These are phyloP conservation scores for Colletotrichum neosansevieriae DNA, from an alignment of 2,329 filamentous ascomycete genomes.

Conservation along the genomic window DNA sequence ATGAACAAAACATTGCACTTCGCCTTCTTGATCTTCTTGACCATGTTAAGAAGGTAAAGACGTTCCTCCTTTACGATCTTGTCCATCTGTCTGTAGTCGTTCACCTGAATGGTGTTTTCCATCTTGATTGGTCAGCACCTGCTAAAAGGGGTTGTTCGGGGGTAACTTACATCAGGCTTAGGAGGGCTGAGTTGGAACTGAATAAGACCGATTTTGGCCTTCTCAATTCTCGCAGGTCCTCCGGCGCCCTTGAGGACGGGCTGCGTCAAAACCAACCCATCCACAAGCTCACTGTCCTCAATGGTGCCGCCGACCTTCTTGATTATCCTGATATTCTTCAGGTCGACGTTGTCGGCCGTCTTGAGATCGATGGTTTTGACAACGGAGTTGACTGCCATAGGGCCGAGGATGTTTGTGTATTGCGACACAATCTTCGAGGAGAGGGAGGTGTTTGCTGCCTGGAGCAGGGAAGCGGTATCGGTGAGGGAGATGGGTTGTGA, in stretches of 20 bases:
- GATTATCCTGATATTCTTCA: slow-evolving; percentile 95
- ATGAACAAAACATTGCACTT: slow-evolving; percentile 99
- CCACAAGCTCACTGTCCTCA: slow-evolving; percentile 97
- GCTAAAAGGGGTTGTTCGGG: slow-evolving; percentile 9
- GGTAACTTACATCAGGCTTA: slow-evolving; percentile 84
- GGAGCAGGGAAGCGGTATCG: slow-evolving; percentile 90
- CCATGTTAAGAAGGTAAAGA: slow-evolving; percentile 97
- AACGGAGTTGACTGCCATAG: slow-evolving; percentile 97
- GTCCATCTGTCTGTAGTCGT: slow-evolving; percentile 99
- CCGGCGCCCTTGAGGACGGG: slow-evolving; percentile 93
- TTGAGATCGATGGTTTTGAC: slow-evolving; percentile 95
- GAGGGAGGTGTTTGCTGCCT: slow-evolving; percentile 95
- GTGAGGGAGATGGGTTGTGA: slow-evolving; percentile 90
- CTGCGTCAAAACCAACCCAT: slow-evolving; percentile 93
- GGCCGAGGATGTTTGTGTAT: slow-evolving; percentile 93
- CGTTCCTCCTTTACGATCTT: slow-evolving; percentile 99
- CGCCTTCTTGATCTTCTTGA: slow-evolving; percentile 99
- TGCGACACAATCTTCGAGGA: slow-evolving; percentile 99
- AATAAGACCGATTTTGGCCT: slow-evolving; percentile 95
- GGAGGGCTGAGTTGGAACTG: slow-evolving; percentile 99
- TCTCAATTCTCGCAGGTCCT: slow-evolving; percentile 93
- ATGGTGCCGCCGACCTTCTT: slow-evolving; percentile 99
- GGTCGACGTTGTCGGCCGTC: slow-evolving; percentile 94
- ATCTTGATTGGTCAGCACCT: slow-evolving; percentile 68
- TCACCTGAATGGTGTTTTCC: slow-evolving; percentile 99